Base-by-base conservation (phyloP, 257 asterid genomes). In the Solanum pennellii region DNA sequence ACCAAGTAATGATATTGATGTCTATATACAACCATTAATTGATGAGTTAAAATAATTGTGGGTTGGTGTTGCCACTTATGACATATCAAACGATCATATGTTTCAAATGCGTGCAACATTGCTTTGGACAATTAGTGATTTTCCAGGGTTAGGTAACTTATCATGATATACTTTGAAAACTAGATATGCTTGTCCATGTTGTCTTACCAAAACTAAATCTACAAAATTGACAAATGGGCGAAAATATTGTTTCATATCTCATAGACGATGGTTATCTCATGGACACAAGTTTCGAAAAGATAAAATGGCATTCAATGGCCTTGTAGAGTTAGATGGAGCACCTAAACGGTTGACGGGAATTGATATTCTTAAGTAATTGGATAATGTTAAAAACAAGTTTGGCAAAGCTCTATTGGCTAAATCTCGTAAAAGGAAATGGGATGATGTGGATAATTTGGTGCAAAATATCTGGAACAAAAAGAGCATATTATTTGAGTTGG, bases 401-500 rank as follows among this genome's bases (percentile, higher is more conserved):
- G 65, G 68, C 3, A 79, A 87, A 15, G 68, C 20, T 62, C 35
- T 16, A 9, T 74, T 74, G 41, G 13, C 12, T 5, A 68, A 31
- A 65, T 59, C 25, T 59, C 0, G 6, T 18, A 39, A 59, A 27
- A 45, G 42, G 14, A 27, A 56, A 71, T 6, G n/a, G 18, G 83
- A 6, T 7, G 37, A 68, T n/a, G 21, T 31, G 44, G 76, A 27
- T 12, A 7, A 37, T 37, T 21, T 44, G n/a, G 6, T 21, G 42
- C 14, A 25, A 37, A 35, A 18, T 41, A 83, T 52, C 35, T 89
- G 83, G 86, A 87, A 86, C 7, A 90, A 86, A 33, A 42, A 16
- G 9, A 88, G 82, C 14, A 82, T 86, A 2, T 83, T 88, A 29
- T 86, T 86, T 75, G 52, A 88, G n/a, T 39, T 90, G 27, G 84